Base-by-base conservation (phyloP, 176 grass and related monocot genomes). In the Leersia perrieri region DNA sequence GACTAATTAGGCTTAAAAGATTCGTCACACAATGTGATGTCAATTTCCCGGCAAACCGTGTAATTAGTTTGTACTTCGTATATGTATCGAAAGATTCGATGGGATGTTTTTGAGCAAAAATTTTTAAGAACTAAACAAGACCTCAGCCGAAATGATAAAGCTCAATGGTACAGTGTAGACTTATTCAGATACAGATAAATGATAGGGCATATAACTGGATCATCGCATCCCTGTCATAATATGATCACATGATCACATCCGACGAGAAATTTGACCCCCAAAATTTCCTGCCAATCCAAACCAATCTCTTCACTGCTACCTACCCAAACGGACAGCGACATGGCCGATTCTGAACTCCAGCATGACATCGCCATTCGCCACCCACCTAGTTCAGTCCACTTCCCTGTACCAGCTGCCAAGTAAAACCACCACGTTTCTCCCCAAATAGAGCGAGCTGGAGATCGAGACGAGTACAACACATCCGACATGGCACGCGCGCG, bases 401-500 rank as follows among this genome's bases (percentile, higher is more conserved):
- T 70, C 36, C 2, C 44, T 30, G 7, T 38, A 16, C 63, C 25
- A 0, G 3, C 7, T 7, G 16, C 22, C n/a, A 74, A 55, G 69
- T 38, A 61, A 75, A 75, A 80, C 11, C 35, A 66, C 51, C 65
- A 82, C 72, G 85, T 82, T 75, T 36, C 64, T 70, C 6, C 22
- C 13, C 1, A 26, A 44, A 14, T 2, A 5, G 42, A 68, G 25
- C 11, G 22, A 3, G n/a, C n/a, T n/a, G n/a, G 15, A 51, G 1
- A 6, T 9, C 0, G 1, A 29, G 13, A 3, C 11, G 25, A 51
- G 25, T 27, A 70, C 16, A 5, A 33, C 28, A 3, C 11, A 77
- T 40, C 78, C 40, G 65, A 33, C 73, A 77, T 82, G 73, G 72
- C 63, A 6, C 28, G 33, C 29, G 44, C 77, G 2, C 18, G 9